phyloP scores from a whole-genome alignment of 768 basidiomycete species.

The Agaricus bisporus region DNA sequence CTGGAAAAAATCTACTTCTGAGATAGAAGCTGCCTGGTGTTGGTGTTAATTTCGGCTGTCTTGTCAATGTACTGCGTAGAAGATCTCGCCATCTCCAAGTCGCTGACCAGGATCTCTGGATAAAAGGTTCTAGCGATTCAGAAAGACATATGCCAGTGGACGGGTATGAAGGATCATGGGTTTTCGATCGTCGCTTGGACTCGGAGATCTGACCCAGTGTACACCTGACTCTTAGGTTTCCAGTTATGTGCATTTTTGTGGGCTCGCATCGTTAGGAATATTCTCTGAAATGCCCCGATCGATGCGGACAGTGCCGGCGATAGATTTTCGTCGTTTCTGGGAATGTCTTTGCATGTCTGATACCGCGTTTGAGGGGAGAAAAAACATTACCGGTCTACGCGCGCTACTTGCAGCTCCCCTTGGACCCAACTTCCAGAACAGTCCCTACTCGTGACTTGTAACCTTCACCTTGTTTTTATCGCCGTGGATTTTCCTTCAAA shows the following conservation, averaged over 20 bases:
- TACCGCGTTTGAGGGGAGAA: slow-evolving; percentile 1
- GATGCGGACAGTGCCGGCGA: background rate
- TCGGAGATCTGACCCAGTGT: background rate
- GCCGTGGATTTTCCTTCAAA: background rate
- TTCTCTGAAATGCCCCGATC: background rate
- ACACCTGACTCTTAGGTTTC: background rate
- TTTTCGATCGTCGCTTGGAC: slow-evolving; percentile 5
- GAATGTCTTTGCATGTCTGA: background rate
- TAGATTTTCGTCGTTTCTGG: background rate
- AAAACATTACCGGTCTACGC: background rate
- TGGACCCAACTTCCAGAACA: slow-evolving; percentile 7
- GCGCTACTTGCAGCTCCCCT: background rate
- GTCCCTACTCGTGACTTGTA: slow-evolving; percentile 1
- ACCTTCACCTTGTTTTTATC: slow-evolving; percentile 8
- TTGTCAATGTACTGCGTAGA: slow-evolving; percentile 2
- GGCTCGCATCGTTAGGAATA: background rate
- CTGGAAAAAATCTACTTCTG: background rate
- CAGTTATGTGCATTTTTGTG: no score
- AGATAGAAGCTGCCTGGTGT: slow-evolving; percentile 1
- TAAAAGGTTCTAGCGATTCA: background rate
- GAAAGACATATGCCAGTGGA: background rate
- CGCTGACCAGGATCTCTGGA: background rate
- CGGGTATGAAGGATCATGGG: background rate
- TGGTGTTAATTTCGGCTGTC: slow-evolving; percentile 5
- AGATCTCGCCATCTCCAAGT: background rate